Percentiles rank a stretch among this genome's conserved stretches.
These are phyloP conservation scores for Beta macrorhiza DNA, from an alignment of 179 eudicot genomes.

Conservation along the genomic window DNA sequence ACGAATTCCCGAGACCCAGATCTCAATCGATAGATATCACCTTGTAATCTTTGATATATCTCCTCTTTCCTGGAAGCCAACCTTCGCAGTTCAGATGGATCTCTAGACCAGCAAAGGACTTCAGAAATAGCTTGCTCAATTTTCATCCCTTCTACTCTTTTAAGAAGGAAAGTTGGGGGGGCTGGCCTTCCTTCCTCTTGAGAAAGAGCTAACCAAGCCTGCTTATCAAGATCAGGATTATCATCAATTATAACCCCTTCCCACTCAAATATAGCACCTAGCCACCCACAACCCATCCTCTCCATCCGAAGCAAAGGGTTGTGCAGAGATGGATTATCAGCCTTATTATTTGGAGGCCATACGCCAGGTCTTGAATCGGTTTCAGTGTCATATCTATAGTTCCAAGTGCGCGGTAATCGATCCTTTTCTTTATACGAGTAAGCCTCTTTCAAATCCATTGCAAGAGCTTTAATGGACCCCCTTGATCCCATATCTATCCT, in stretches of 20 bases:
- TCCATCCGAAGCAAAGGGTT: slow-evolving; percentile 88
- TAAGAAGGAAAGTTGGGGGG: slow-evolving; percentile 53
- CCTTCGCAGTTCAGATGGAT: slow-evolving; percentile 53
- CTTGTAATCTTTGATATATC: slow-evolving; percentile 71
- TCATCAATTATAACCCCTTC: slow-evolving; percentile 91
- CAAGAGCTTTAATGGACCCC: slow-evolving; percentile 50
- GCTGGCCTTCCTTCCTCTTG: slow-evolving; percentile 88
- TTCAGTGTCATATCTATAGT: slow-evolving; percentile 38
- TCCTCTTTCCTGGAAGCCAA: slow-evolving; percentile 79
- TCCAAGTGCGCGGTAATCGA: slow-evolving; percentile 42
- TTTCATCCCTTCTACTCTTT: slow-evolving; percentile 88
- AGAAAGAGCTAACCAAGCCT: slow-evolving; percentile 79
- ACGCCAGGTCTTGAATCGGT: slow-evolving; percentile 55
- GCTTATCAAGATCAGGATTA: slow-evolving; percentile 78
- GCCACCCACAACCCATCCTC: slow-evolving; percentile 94
- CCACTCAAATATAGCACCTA: slow-evolving; percentile 94
- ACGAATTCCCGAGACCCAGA: slow-evolving; percentile 81
- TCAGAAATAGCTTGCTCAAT: slow-evolving; percentile 92
- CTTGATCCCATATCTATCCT: slow-evolving; percentile 17
- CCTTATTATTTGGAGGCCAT: slow-evolving; percentile 82
- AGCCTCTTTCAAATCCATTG: slow-evolving; percentile 81
- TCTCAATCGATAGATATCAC: slow-evolving; percentile 71
- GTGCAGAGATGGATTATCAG: slow-evolving; percentile 70
- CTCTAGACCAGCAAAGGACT: slow-evolving; percentile 94
- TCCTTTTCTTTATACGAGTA: slow-evolving; percentile 50